Percentiles rank a stretch among this genome's conserved stretches.
Evolutionary conservation across 305 asterid genomes (phyloP).

Genomic region (Petunia hybrid): DNA sequence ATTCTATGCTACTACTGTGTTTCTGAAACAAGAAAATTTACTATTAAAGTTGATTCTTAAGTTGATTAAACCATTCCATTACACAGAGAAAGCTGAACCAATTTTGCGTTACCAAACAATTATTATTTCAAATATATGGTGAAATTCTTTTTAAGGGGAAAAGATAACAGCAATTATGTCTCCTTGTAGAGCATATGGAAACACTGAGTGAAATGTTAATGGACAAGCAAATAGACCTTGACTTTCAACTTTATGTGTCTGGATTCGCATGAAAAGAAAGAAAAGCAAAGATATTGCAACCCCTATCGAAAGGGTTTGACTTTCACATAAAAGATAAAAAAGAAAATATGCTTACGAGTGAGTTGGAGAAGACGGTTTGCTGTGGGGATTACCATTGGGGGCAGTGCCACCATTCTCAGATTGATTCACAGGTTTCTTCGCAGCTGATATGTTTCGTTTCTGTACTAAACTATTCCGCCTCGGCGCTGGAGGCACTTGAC

Average conservation of each 20-base stretch:
- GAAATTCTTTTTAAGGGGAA: too few relatives aligned
- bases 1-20: not conserved
- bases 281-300: not conserved
- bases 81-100: not conserved
- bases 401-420: constrained; percentile 66
- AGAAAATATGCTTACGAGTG: constrained; percentile 57
- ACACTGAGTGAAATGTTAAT: not conserved
- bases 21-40: not conserved
- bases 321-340: not conserved
- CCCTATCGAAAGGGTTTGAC: not conserved
- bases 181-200: not conserved
- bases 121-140: not conserved
- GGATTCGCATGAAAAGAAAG: not conserved
- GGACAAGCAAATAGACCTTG: not conserved
- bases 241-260: not conserved
- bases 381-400: constrained; percentile 52
- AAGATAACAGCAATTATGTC: not conserved
- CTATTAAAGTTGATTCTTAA: not conserved
- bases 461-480: constrained; percentile 66
- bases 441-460: constrained; percentile 56
- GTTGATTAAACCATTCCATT: not conserved
- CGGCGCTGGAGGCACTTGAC: constrained; percentile 56
- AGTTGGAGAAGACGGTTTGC: constrained; percentile 77
- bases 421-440: constrained; percentile 57
- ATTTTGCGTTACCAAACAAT: not conserved